Evolutionary conservation across 441 rosid genomes (phyloP).

Genomic region (Gossypium davidsonii): DNA sequence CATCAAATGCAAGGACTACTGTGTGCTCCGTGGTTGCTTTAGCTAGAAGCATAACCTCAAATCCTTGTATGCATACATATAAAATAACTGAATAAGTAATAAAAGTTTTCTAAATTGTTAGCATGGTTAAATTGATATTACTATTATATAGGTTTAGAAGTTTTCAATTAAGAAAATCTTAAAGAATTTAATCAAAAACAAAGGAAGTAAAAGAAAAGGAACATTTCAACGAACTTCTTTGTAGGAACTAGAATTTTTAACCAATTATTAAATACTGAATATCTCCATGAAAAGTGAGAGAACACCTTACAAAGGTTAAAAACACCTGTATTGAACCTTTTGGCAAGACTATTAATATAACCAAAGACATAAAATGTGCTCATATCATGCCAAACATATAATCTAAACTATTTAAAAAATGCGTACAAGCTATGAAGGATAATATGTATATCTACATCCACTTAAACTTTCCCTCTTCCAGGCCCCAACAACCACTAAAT

Average conservation of each 20-base stretch:
- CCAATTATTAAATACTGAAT: background rate
- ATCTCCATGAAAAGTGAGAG: background rate
- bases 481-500: background rate
- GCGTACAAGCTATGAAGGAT: background rate
- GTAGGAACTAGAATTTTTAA: too few relatives aligned
- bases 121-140: too few relatives aligned
- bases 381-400: background rate
- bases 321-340: background rate
- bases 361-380: background rate
- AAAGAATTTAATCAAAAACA: too few relatives aligned
- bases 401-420: background rate
- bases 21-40: slow-evolving; percentile 70
- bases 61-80: slow-evolving; percentile 32
- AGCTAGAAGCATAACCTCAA: slow-evolving; percentile 67
- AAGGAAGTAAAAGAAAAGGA: too few relatives aligned
- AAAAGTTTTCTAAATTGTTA: too few relatives aligned
- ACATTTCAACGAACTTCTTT: too few relatives aligned
- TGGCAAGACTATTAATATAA: background rate
- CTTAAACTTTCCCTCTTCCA: background rate
- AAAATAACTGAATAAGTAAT: too few relatives aligned
- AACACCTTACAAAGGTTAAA: background rate
- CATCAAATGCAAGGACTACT: slow-evolving; percentile 52
- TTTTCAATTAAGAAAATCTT: too few relatives aligned
- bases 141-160: too few relatives aligned
- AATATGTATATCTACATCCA: background rate